phyloP scores from a whole-genome alignment of 192 early-diverging fungal species.

The Mycoemilia scoparia region DNA sequence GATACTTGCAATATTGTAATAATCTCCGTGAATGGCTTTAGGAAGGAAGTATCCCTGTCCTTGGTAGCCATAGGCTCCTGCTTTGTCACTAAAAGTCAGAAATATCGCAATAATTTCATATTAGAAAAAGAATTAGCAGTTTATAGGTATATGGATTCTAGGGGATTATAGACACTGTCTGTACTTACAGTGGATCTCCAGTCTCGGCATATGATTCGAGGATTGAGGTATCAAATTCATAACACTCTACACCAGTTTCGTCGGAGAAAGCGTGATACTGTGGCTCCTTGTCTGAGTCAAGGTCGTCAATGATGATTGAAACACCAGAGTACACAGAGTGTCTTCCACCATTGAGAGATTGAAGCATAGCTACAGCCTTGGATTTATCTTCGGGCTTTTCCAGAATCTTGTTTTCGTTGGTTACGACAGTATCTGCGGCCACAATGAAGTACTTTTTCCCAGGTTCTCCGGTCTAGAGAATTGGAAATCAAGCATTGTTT shows the following conservation, averaged over 20 bases:
- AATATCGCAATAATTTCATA: constrained; percentile 10
- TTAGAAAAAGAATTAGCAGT: constrained; percentile 3
- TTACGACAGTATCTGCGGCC: constrained; percentile 69
- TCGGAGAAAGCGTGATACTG: constrained; percentile 18
- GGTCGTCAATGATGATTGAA: constrained; percentile 22
- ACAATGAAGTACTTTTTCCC: constrained; percentile 45
- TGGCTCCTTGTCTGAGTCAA: constrained; percentile 2
- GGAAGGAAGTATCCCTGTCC: constrained; percentile 51
- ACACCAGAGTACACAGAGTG: constrained; percentile 66
- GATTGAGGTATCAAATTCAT: constrained; percentile 33
- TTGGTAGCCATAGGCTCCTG: constrained; percentile 78
- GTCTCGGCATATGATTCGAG: constrained; percentile 46
- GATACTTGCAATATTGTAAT: constrained; percentile 79
- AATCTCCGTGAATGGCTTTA: constrained; percentile 56
- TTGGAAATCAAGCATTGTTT: not conserved
- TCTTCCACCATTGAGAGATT: constrained; percentile 32
- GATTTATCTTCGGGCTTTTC: constrained; percentile 72
- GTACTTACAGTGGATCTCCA: constrained; percentile 40
- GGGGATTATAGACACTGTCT: constrained; percentile 8
- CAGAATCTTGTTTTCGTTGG: constrained; percentile 41
- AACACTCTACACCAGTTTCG: constrained; percentile 50
- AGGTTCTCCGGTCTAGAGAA: not conserved
- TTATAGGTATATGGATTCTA: not conserved
- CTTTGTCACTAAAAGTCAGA: constrained; percentile 47
- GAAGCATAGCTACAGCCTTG: constrained; percentile 48